These are phyloP conservation scores for Cryptococcus deneoformans DNA, from an alignment of 1,284 basidiomycete species.

Conservation along the genomic window DNA sequence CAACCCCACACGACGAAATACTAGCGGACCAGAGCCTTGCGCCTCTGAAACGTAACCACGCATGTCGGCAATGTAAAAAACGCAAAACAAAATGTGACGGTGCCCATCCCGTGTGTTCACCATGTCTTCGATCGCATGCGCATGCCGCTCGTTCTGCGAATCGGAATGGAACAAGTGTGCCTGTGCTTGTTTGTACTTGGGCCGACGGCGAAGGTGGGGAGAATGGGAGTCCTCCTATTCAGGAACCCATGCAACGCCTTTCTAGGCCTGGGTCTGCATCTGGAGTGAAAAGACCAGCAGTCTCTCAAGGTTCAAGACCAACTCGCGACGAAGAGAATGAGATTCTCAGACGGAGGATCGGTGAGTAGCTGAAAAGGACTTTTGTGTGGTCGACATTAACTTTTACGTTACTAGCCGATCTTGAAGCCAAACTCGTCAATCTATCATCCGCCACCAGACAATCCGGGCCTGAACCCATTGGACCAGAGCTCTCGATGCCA, in stretches of 20 bases:
- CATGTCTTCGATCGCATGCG: conserved; percentile 43
- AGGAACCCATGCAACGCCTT: neutral
- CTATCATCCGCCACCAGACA: conserved; percentile 14
- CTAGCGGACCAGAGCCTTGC: conserved; percentile 42
- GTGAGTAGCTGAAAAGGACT: conserved; percentile 9
- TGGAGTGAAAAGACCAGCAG: conserved; percentile 8
- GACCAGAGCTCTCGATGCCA: conserved; percentile 2
- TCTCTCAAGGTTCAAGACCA: conserved; percentile 14
- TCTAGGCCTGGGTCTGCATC: conserved; percentile 1
- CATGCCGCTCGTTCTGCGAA: conserved; percentile 42
- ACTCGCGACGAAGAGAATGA: conserved; percentile 28
- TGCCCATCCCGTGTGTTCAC: conserved; percentile 36
- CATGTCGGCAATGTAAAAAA: conserved; percentile 46
- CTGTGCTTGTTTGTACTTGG: conserved; percentile 33
- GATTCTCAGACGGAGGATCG: conserved; percentile 24
- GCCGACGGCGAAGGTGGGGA: conserved; percentile 25
- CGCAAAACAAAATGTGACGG: conserved; percentile 47
- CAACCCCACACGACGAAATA: conserved; percentile 23
- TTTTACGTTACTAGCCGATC: conserved; percentile 28
- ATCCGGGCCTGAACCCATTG: too few species aligned
- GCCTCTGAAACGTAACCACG: conserved; percentile 45
- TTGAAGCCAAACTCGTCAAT: conserved; percentile 28
- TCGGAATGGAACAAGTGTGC: conserved; percentile 29
- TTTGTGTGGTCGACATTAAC: neutral
- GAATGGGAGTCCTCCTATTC: conserved; percentile 5